These are phyloP conservation scores for Agaricus subrufescens DNA, from an alignment of 768 basidiomycete genomes.

Conservation along the genomic window DNA sequence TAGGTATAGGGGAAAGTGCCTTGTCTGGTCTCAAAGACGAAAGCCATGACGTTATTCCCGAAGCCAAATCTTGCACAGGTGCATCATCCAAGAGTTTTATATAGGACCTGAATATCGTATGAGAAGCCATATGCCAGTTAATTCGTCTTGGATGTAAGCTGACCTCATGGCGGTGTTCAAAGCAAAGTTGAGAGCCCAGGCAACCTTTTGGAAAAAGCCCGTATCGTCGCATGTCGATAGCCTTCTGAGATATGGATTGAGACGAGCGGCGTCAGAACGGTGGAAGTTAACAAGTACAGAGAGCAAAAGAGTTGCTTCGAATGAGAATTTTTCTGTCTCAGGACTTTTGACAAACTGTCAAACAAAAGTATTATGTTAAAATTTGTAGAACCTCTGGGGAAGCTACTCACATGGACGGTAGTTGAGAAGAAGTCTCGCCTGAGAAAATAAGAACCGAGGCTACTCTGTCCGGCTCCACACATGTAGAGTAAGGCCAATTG, in stretches of 20 bases:
- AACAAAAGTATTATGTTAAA: background rate
- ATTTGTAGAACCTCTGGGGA: background rate
- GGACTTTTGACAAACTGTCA: conserved; percentile 50
- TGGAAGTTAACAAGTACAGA: conserved; percentile 66
- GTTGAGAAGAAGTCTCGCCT: conserved; percentile 57
- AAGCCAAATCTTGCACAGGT: conserved; percentile 40
- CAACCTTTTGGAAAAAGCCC: conserved; percentile 51
- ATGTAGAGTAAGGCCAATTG: conserved; percentile 56
- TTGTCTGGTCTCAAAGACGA: conserved; percentile 51
- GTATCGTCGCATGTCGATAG: conserved; percentile 44
- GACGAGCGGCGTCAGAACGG: conserved; percentile 63
- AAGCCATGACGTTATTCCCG: conserved; percentile 49
- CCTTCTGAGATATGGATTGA: conserved; percentile 59
- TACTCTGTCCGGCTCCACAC: conserved; percentile 57
- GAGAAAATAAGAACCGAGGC: conserved; percentile 69
- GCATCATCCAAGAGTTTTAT: conserved; percentile 50
- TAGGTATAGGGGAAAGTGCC: conserved; percentile 40
- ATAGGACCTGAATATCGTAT: conserved; percentile 39
- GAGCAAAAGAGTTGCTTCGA: conserved; percentile 58
- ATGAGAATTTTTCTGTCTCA: conserved; percentile 50
- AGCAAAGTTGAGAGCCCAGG: conserved; percentile 51
- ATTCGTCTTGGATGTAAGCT: conserved; percentile 10
- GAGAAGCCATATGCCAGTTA: background rate
- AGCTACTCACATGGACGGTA: conserved; percentile 38
- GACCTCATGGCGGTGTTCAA: conserved; percentile 49